phyloP scores from a whole-genome alignment of 169 alveolate species.

The Perkinsus marinus region DNA sequence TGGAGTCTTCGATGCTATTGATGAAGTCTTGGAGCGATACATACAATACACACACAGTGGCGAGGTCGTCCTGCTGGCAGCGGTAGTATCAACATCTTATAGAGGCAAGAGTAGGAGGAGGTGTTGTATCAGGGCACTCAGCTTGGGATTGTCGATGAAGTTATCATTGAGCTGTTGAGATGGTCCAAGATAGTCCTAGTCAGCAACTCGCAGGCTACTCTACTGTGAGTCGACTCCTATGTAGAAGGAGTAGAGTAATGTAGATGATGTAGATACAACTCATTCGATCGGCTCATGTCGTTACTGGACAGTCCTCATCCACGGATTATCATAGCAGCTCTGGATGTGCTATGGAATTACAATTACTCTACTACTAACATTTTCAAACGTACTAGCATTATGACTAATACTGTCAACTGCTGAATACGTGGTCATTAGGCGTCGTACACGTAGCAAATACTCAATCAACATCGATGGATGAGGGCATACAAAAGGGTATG shows the following conservation, averaged over 20 bases:
- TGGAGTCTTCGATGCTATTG: neutral
- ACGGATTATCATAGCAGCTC: neutral
- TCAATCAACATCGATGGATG: neutral
- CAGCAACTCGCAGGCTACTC: neutral
- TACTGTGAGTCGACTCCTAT: neutral
- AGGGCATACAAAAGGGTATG: neutral
- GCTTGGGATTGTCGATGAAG: neutral
- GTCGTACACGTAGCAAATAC: neutral
- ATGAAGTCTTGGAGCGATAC: neutral
- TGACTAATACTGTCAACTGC: neutral
- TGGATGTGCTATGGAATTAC: neutral
- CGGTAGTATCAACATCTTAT: neutral
- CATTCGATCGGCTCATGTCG: neutral
- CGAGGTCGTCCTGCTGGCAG: neutral
- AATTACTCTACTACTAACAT: neutral
- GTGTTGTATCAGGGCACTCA: neutral
- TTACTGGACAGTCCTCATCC: neutral
- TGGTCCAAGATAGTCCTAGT: neutral
- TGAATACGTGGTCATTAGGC: neutral
- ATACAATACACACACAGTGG: neutral
- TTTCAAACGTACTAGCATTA: neutral
- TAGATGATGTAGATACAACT: neutral
- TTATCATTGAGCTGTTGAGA: neutral
- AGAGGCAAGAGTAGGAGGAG: neutral
- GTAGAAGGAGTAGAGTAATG: neutral